Percentiles rank a stretch among this genome's conserved stretches.
These are phyloP conservation scores for Chaetomium globosum DNA, from an alignment of 2,329 filamentous ascomycete species.

Conservation along the genomic window DNA sequence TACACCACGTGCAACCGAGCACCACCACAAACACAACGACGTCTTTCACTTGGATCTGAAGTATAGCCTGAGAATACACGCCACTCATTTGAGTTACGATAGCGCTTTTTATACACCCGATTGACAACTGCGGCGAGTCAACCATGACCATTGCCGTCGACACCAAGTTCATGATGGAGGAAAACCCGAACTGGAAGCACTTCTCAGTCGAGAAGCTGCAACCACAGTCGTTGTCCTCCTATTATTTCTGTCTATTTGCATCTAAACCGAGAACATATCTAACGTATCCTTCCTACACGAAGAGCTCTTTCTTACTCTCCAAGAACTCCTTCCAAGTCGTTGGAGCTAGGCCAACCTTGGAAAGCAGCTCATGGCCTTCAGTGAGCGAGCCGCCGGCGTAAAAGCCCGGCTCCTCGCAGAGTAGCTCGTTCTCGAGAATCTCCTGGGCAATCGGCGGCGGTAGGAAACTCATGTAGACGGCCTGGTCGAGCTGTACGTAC, in stretches of 20 bases:
- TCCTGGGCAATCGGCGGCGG: slow-evolving; percentile 51
- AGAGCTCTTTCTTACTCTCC: slow-evolving; percentile 29
- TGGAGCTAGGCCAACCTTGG: slow-evolving; percentile 40
- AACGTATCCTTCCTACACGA: neutral
- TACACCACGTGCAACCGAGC: neutral
- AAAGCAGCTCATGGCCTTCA: slow-evolving; percentile 43
- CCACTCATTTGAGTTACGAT: neutral
- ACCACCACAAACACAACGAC: neutral
- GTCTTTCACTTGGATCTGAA: neutral
- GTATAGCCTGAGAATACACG: neutral
- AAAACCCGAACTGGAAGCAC: too few relatives aligned
- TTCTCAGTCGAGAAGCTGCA: too few relatives aligned
- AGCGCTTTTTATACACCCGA: neutral
- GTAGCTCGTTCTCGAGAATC: slow-evolving; percentile 55
- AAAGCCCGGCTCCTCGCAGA: slow-evolving; percentile 57
- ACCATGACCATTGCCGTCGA: neutral
- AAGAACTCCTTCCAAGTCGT: slow-evolving; percentile 49
- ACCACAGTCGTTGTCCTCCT: too few relatives aligned
- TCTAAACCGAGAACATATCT: neutral
- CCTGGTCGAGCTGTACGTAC: slow-evolving; percentile 45
- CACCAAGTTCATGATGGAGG: too few relatives aligned
- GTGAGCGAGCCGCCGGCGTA: slow-evolving; percentile 51
- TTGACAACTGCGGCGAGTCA: neutral
- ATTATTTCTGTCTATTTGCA: neutral
- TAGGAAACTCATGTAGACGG: slow-evolving; percentile 46